A percentile compares a stretch with the other conserved stretches of the same genome.
Conservation (phyloP, 495 filamentous ascomycete species). For the Aspergillus homomorphus region DNA sequence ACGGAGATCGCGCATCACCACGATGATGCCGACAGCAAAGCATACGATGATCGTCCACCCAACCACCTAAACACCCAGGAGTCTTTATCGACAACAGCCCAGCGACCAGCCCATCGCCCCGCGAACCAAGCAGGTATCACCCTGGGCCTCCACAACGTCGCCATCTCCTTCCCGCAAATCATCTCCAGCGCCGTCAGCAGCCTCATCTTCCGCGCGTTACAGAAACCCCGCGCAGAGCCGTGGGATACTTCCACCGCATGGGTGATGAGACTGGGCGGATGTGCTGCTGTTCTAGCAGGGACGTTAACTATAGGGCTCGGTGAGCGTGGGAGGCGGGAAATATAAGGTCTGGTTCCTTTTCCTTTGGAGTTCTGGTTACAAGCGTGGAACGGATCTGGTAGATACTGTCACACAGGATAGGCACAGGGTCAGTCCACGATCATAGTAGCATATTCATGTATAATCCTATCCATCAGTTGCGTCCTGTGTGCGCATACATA, state of each 20-base stretch:
- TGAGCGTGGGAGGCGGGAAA: background rate
- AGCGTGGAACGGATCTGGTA: too few species aligned
- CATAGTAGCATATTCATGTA: background rate
- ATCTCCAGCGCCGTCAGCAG: constrained; percentile 77
- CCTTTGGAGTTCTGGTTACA: background rate
- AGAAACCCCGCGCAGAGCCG: constrained; percentile 73
- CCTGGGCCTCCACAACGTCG: constrained; percentile 86
- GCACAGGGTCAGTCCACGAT: background rate
- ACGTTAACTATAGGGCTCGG: constrained; percentile 46
- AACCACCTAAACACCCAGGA: background rate
- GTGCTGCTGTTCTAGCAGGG: constrained; percentile 69
- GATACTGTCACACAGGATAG: background rate
- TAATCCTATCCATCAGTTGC: too few species aligned
- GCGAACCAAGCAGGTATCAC: constrained; percentile 72
- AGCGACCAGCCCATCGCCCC: background rate
- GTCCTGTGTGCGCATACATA: background rate
- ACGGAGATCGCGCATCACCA: constrained; percentile 77
- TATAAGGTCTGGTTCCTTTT: background rate
- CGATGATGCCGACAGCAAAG: constrained; percentile 23
- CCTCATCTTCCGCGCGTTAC: constrained; percentile 71
- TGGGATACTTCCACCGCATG: constrained; percentile 84
- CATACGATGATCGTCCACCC: background rate
- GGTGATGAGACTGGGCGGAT: constrained; percentile 73
- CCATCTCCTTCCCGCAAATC: constrained; percentile 80
- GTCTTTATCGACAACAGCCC: background rate